A percentile compares a stretch with the other conserved stretches of the same genome.
These are phyloP conservation scores for Andrographis paniculata DNA, from an alignment of 305 asterid genomes.

Conservation along the genomic window DNA sequence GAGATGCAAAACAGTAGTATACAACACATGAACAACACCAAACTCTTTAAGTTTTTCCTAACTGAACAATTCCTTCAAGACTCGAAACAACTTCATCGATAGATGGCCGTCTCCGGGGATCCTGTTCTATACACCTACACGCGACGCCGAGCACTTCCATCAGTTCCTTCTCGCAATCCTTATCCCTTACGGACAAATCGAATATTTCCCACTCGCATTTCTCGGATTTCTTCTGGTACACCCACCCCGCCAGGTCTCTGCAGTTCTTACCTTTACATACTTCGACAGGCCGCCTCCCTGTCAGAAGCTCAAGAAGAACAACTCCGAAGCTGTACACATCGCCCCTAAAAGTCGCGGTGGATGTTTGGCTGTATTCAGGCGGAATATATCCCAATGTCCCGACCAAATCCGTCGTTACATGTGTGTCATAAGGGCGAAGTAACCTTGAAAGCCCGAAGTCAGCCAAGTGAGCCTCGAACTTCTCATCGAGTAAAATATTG, in stretches of 20 bases:
- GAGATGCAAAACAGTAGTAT: too few relatives aligned
- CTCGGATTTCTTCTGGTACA: conserved; percentile 19
- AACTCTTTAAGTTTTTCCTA: conserved; percentile 35
- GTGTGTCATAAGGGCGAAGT: conserved; percentile 81
- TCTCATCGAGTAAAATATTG: conserved; percentile 75
- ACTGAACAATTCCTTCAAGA: conserved; percentile 68
- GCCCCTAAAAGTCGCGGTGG: conserved; percentile 90
- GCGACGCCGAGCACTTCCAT: conserved; percentile 66
- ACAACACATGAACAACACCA: too few relatives aligned
- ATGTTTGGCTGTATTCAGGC: conserved; percentile 81
- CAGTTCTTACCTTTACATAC: conserved; percentile 74
- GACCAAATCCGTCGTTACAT: conserved; percentile 89
- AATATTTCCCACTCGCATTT: conserved; percentile 45
- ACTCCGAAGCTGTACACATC: conserved; percentile 91
- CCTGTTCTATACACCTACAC: conserved; percentile 69
- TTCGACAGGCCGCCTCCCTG: conserved; percentile 85
- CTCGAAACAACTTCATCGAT: conserved; percentile 75
- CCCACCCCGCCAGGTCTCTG: conserved; percentile 76
- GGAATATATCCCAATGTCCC: conserved; percentile 96
- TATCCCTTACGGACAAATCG: conserved; percentile 41
- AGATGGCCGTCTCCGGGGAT: conserved; percentile 77
- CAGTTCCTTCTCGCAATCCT: conserved; percentile 46
- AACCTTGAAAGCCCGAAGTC: conserved; percentile 91
- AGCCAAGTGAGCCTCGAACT: conserved; percentile 82
- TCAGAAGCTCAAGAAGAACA: conserved; percentile 81